These are phyloP conservation scores for Aspergillus amoenus DNA, from an alignment of 2,329 filamentous ascomycete species.

Conservation along the genomic window DNA sequence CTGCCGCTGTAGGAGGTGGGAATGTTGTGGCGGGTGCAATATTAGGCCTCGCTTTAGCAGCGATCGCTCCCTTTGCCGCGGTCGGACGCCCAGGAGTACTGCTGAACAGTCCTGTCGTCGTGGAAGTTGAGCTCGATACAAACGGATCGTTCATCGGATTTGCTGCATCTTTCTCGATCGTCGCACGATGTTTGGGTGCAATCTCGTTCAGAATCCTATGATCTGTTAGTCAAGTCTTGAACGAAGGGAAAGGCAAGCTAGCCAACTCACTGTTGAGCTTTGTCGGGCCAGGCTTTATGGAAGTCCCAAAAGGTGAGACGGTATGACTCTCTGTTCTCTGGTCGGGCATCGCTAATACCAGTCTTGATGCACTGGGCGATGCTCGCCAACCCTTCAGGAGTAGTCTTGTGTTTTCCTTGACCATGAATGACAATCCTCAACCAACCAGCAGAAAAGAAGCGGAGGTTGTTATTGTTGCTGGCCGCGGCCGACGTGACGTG, in stretches of 20 bases:
- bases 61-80: slow-evolving; percentile 77
- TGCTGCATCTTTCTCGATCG: slow-evolving; percentile 77
- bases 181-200: slow-evolving; percentile 73
- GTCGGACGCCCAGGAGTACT: slow-evolving; percentile 48
- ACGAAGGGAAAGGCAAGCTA: background rate
- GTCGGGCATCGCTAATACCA: slow-evolving; percentile 84
- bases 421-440: slow-evolving; percentile 77
- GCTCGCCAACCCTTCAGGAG: slow-evolving; percentile 79
- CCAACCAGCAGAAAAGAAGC: slow-evolving; percentile 78
- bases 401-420: slow-evolving; percentile 71
- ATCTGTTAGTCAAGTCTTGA: slow-evolving; percentile 23
- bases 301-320: slow-evolving; percentile 86
- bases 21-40: slow-evolving; percentile 41
- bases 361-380: slow-evolving; percentile 88
- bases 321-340: slow-evolving; percentile 82
- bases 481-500: slow-evolving; percentile 74
- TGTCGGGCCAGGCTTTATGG: slow-evolving; percentile 71
- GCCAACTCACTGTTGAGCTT: slow-evolving; percentile 66
- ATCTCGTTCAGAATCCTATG: slow-evolving; percentile 73
- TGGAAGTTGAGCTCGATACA: slow-evolving; percentile 16
- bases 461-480: slow-evolving; percentile 91
- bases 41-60: slow-evolving; percentile 71
- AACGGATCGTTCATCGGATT: slow-evolving; percentile 56
- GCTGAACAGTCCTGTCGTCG: slow-evolving; percentile 19
- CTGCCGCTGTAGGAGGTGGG: slow-evolving; percentile 57